phyloP scores from a whole-genome alignment of 2,329 filamentous ascomycete genomes.

The Coleophoma eucalyptorum region DNA sequence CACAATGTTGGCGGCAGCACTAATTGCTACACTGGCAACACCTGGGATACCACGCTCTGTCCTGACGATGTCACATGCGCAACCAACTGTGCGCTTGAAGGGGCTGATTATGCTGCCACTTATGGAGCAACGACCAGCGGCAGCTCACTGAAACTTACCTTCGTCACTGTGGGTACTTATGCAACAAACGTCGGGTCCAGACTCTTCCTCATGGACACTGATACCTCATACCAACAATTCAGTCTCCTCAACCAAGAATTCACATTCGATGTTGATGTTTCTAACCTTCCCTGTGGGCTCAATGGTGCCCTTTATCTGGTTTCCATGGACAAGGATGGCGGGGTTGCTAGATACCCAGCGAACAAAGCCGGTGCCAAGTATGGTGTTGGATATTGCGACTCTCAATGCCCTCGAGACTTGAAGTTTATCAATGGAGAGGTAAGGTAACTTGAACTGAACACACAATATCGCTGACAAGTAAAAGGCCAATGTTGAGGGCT shows the following conservation, averaged over 20 bases:
- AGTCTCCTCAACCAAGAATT: slow-evolving; percentile 65
- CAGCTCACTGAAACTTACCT: slow-evolving; percentile 49
- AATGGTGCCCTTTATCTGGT: slow-evolving; percentile 69
- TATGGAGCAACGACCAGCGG: slow-evolving; percentile 51
- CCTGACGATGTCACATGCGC: slow-evolving; percentile 39
- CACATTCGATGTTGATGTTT: slow-evolving; percentile 70
- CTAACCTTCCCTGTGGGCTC: slow-evolving; percentile 62
- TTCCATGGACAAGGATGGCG: slow-evolving; percentile 60
- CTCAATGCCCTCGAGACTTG: slow-evolving; percentile 49
- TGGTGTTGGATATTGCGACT: slow-evolving; percentile 62
- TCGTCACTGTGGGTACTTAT: slow-evolving; percentile 47
- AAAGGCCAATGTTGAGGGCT: slow-evolving; percentile 49
- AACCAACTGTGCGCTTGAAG: slow-evolving; percentile 47
- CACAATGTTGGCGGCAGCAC: slow-evolving; percentile 32
- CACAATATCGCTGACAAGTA: slow-evolving; percentile 2
- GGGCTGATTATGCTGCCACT: slow-evolving; percentile 46
- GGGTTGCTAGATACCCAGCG: slow-evolving; percentile 40
- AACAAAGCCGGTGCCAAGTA: slow-evolving; percentile 57
- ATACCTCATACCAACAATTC: slow-evolving; percentile 62
- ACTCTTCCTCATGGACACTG: slow-evolving; percentile 60
- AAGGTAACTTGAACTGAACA: slow-evolving; percentile 29
- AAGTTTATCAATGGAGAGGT: slow-evolving; percentile 50
- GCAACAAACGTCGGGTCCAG: slow-evolving; percentile 48
- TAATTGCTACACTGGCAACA: slow-evolving; percentile 38
- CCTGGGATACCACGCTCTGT: slow-evolving; percentile 38